Conservation (phyloP, 306 rosid genomes). For the Herpetospermum pedunculosum region DNA sequence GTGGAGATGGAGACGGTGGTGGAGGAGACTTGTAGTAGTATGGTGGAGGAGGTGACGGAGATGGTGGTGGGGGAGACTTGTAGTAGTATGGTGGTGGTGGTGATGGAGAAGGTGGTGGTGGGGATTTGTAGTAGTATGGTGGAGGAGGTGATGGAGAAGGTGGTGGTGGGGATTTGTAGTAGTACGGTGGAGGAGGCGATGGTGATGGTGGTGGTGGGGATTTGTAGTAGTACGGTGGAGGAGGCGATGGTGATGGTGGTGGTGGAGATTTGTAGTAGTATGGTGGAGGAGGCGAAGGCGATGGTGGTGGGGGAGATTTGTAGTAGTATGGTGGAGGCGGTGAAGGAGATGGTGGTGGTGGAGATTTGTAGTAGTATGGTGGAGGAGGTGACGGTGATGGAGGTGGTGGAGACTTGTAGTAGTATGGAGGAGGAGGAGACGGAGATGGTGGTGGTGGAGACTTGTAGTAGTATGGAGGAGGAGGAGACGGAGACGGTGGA, state of each 20-base stretch:
- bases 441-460: constrained; percentile 24
- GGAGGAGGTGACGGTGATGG: constrained; percentile 23
- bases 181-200: neutral
- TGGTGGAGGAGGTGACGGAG: constrained; percentile 4
- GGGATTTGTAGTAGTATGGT: constrained; percentile 10
- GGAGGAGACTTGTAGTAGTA: constrained; percentile 48
- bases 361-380: neutral
- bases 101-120: constrained; percentile 5
- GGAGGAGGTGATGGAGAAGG: neutral
- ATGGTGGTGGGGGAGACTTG: constrained; percentile 22
- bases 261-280: constrained; percentile 33
- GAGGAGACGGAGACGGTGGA: constrained; percentile 1
- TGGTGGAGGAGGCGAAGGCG: neutral
- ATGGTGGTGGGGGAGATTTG: constrained; percentile 22
- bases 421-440: constrained; percentile 1
- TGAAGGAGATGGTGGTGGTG: neutral
- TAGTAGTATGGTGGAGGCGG: constrained; percentile 10
- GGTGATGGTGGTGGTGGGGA: neutral
- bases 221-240: constrained; percentile 8
- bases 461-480: constrained; percentile 25
- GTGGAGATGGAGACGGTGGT: constrained; percentile 15
- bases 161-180: constrained; percentile 24
- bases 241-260: constrained; percentile 23
- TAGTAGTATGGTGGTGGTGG: constrained; percentile 13
- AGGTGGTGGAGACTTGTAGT: constrained; percentile 31